Evolutionary conservation across 2,329 filamentous ascomycete species (phyloP).

Genomic region (Alternaria triticina): DNA sequence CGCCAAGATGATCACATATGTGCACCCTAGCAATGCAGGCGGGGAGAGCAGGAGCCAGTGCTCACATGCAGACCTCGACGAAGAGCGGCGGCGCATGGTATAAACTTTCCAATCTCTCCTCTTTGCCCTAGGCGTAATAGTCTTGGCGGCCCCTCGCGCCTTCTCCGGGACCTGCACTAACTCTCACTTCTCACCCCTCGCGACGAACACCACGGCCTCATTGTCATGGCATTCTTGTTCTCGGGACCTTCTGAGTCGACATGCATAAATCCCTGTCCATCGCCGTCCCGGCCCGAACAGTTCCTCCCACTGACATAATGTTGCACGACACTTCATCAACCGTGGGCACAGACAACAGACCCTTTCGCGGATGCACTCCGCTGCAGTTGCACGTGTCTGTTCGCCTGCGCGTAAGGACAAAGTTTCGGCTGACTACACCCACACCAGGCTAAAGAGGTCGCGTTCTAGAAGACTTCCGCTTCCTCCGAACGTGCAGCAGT

Average conservation of each 20-base stretch:
- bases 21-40: neutral
- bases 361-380: neutral
- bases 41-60: neutral
- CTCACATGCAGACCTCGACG: neutral
- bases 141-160: slow-evolving; percentile 3
- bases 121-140: neutral
- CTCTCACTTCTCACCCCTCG: neutral
- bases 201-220: neutral
- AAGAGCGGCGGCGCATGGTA: neutral
- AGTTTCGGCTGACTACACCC: slow-evolving; percentile 5
- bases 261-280: neutral
- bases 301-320: neutral
- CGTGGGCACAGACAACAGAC: slow-evolving; percentile 1
- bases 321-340: slow-evolving; percentile 13
- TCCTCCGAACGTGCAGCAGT: slow-evolving; percentile 7
- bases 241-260: neutral
- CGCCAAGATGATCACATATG: neutral
- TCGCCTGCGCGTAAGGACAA: neutral
- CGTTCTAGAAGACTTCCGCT: slow-evolving; percentile 23
- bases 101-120: neutral
- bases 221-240: neutral
- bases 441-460: slow-evolving; percentile 6
- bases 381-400: neutral
- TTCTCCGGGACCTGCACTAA: slow-evolving; percentile 11
- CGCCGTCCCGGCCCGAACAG: slow-evolving; percentile 2